Evolutionary conservation across 192 early-diverging fungal genomes (phyloP).

Genomic region (Backusella tuberculispora): DNA sequence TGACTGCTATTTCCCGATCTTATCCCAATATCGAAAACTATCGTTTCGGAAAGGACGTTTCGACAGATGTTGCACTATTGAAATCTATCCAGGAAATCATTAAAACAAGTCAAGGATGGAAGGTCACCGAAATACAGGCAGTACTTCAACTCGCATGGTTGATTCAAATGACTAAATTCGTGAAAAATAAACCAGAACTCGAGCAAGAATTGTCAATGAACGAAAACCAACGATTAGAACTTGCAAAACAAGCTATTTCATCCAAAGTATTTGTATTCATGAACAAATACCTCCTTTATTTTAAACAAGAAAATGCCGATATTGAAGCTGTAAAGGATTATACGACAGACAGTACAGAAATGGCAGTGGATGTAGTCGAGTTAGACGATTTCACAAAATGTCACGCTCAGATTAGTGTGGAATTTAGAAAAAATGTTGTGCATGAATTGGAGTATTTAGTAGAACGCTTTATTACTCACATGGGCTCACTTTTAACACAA

Average conservation of each 20-base stretch:
- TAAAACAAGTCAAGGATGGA: constrained; percentile 39
- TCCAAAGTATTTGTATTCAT: constrained; percentile 66
- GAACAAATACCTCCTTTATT: constrained; percentile 64
- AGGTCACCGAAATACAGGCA: constrained; percentile 41
- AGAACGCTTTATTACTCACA: constrained; percentile 57
- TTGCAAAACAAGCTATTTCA: constrained; percentile 58
- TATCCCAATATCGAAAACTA: not conserved
- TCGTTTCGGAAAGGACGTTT: constrained; percentile 18
- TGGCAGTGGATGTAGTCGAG: constrained; percentile 4
- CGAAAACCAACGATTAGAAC: constrained; percentile 46
- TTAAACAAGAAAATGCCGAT: constrained; percentile 33
- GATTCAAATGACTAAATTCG: constrained; percentile 53
- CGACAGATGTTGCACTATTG: constrained; percentile 26
- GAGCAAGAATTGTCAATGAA: constrained; percentile 44
- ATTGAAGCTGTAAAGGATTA: no score
- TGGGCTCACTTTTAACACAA: constrained; percentile 61
- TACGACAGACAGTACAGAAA: not conserved
- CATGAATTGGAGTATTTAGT: constrained; percentile 52
- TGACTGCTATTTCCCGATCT: constrained; percentile 43
- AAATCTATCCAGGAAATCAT: constrained; percentile 33
- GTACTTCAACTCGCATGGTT: constrained; percentile 62
- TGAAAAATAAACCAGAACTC: constrained; percentile 52
- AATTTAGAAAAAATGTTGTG: constrained; percentile 32
- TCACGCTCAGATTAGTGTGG: constrained; percentile 17
- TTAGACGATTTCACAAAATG: constrained; percentile 18